A percentile compares a stretch with the other conserved stretches of the same genome.
phyloP scores from a whole-genome alignment of 169 alveolate genomes.

The Amoebophrya sp. region DNA sequence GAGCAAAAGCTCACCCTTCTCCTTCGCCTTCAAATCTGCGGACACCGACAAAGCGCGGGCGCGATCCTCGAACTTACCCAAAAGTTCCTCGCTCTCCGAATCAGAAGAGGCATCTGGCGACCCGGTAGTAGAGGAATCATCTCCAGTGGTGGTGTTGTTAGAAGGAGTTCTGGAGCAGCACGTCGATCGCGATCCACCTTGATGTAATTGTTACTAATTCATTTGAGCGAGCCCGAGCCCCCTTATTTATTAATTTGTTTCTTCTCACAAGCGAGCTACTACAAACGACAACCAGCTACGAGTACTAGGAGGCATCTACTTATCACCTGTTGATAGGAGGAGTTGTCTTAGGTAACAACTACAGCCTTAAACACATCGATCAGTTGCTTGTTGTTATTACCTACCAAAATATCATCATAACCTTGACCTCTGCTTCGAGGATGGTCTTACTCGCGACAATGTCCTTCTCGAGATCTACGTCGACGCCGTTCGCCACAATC shows the following conservation, averaged over 20 bases:
- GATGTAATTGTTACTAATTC: too few relatives aligned
- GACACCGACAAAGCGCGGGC: too few relatives aligned
- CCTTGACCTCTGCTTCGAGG: background rate
- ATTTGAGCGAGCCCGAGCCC: too few relatives aligned
- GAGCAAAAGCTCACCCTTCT: slow-evolving; percentile 44
- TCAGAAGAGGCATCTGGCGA: too few relatives aligned
- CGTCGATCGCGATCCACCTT: too few relatives aligned
- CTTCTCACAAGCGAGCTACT: background rate
- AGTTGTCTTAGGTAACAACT: background rate
- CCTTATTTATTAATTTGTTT: too few relatives aligned
- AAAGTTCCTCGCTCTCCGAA: too few relatives aligned
- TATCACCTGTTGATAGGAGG: background rate
- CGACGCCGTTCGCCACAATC: background rate
- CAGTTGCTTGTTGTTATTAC: background rate
- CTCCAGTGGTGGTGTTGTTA: too few relatives aligned
- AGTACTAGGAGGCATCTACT: background rate
- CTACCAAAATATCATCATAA: background rate
- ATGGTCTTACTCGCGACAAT: background rate
- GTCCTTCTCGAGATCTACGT: background rate
- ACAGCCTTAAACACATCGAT: background rate
- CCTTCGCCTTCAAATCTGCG: background rate
- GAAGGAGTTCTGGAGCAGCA: too few relatives aligned
- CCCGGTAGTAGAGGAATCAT: too few relatives aligned
- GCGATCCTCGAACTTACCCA: too few relatives aligned
- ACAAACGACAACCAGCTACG: background rate